Evolutionary conservation across 306 rosid species (phyloP).

Genomic region (Carpinus viminea): DNA sequence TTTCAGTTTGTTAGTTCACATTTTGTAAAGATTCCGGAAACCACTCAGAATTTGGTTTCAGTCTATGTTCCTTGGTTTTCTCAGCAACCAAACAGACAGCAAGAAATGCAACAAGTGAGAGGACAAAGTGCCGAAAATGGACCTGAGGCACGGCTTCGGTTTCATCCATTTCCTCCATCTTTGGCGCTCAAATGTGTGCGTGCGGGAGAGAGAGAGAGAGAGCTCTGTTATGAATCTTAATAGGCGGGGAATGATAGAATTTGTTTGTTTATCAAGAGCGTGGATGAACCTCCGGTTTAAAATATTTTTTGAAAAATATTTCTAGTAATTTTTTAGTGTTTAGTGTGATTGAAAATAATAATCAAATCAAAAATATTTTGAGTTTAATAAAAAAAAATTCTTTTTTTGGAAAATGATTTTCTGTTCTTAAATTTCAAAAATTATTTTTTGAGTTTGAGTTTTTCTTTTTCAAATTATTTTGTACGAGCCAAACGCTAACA

Average conservation of each 20-base stretch:
- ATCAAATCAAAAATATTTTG: no score
- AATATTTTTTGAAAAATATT: no score
- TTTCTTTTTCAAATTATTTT: no score
- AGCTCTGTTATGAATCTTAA: no score
- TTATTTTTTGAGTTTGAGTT: no score
- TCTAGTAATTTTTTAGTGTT: no score
- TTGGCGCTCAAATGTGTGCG: conserved; percentile 14
- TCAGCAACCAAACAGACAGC: conserved; percentile 28
- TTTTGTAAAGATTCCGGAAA: neutral
- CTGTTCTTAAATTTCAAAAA: no score
- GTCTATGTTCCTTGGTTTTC: conserved; percentile 11
- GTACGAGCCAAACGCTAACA: no score
- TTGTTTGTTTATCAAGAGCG: neutral
- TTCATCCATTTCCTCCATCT: conserved; percentile 89
- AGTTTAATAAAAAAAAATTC: no score
- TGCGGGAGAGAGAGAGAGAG: neutral
- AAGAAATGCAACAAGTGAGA: conserved; percentile 13
- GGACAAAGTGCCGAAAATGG: conserved; percentile 13
- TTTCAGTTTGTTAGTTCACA: neutral
- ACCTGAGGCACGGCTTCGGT: conserved; percentile 86
- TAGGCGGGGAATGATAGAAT: neutral
- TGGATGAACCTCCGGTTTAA: no score
- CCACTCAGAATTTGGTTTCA: neutral
- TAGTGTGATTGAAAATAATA: no score
- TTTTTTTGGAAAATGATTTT: no score